Evolutionary conservation across 768 basidiomycete species (phyloP).

Genomic region (Suillus ampliporus): DNA sequence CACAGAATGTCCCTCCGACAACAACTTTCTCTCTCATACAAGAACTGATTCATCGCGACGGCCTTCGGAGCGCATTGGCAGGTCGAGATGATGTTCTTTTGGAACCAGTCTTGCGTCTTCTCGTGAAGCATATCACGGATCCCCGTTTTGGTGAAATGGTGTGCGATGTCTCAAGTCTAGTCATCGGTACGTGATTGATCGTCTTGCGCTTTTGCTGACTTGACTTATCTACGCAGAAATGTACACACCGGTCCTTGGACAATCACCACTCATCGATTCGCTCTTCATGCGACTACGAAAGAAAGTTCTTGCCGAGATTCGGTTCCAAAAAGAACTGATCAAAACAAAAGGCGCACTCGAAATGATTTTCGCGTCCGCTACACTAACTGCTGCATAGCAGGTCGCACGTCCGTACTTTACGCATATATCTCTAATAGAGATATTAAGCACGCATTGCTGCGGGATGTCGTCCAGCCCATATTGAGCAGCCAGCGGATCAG

Average conservation of each 20-base stretch:
- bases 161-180: conserved; percentile 76
- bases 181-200: conserved; percentile 69
- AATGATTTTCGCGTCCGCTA: conserved; percentile 79
- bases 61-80: conserved; percentile 80
- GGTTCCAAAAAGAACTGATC: conserved; percentile 85
- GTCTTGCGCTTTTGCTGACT: conserved; percentile 14
- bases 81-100: conserved; percentile 94
- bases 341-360: conserved; percentile 87
- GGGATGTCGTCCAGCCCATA: too few species aligned
- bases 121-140: conserved; percentile 85
- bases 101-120: conserved; percentile 87
- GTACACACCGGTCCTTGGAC: conserved; percentile 91
- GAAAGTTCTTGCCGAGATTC: conserved; percentile 85
- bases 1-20: conserved; percentile 79
- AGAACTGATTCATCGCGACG: conserved; percentile 92
- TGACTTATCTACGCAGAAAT: conserved; percentile 62
- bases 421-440: too few species aligned
- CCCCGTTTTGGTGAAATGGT: conserved; percentile 93
- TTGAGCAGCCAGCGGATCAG: too few species aligned
- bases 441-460: too few species aligned
- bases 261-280: conserved; percentile 90
- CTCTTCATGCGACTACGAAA: conserved; percentile 81
- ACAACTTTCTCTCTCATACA: conserved; percentile 90
- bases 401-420: conserved; percentile 22
- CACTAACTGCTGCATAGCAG: conserved; percentile 35